Percentiles rank a stretch among this genome's conserved stretches.
These are phyloP conservation scores for Coleophoma cylindrospora DNA, from an alignment of 2,329 filamentous ascomycete species.

Conservation along the genomic window DNA sequence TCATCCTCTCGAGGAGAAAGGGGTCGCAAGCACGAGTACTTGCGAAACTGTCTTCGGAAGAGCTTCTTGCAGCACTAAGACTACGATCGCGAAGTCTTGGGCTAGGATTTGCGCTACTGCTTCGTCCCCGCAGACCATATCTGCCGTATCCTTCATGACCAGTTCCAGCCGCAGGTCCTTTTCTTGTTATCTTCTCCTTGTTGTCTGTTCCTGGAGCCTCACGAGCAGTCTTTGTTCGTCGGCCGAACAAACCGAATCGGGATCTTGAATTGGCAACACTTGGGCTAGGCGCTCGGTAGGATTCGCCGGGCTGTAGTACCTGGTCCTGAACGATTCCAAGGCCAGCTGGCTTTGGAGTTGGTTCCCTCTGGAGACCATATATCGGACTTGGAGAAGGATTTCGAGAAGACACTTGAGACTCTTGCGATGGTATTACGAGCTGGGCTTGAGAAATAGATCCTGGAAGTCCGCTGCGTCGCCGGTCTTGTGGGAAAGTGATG, in stretches of 20 bases:
- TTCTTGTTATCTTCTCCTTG: constrained; percentile 54
- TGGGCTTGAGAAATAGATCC: constrained; percentile 18
- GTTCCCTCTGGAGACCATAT: constrained; percentile 22
- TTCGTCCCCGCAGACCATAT: constrained; percentile 56
- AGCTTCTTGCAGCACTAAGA: constrained; percentile 28
- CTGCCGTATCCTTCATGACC: constrained; percentile 84
- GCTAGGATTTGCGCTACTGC: constrained; percentile 49
- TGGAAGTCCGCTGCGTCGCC: constrained; percentile 16
- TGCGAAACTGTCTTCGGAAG: constrained; percentile 46
- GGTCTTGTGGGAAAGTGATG: constrained; percentile 15
- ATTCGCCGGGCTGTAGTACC: constrained; percentile 11
- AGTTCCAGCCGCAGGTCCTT: constrained; percentile 86
- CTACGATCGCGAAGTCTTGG: constrained; percentile 33
- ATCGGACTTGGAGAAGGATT: constrained; percentile 27
- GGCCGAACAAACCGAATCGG: constrained; percentile 74
- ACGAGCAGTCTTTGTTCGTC: constrained; percentile 61
- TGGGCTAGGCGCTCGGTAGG: constrained; percentile 45
- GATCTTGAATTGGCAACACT: constrained; percentile 52
- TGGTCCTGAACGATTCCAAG: constrained; percentile 25
- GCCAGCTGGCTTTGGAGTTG: constrained; percentile 20
- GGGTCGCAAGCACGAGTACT: constrained; percentile 43
- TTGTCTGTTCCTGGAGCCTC: constrained; percentile 45
- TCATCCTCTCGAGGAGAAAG: constrained; percentile 57
- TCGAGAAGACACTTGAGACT: constrained; percentile 27
- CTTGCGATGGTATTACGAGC: constrained; percentile 27